Base-by-base conservation (phyloP, 305 asterid species). In the Plantago coronopus region DNA sequence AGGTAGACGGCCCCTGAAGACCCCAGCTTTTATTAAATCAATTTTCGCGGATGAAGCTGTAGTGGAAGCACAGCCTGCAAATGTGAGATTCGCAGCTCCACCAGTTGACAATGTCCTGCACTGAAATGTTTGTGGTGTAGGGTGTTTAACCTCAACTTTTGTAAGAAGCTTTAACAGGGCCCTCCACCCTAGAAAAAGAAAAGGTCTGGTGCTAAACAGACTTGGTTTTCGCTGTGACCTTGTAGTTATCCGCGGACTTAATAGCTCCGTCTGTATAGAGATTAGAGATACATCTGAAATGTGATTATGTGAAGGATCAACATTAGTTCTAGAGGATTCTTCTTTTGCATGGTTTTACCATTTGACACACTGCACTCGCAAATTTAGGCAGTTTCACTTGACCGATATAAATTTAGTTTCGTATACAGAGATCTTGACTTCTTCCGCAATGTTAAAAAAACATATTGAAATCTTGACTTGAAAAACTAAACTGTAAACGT, bases 31-130 rank as follows among this genome's bases (percentile, higher is more conserved):
- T 37, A 83, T 93, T 40, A 85, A 73, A 64, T 74, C 95, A 29
- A 61, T 85, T 61, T 89, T 89, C 69, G 96, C 96, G 0, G 99
- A 89, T 16, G 99, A 89, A 71, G 89, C 96, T n/a, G 95, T 87
- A 56, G 97, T 85, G 53, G 83, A 83, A 57, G 94, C 85, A 17
- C 73, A 89, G 65, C 96, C 96, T 23, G 95, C 85, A 21, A 67
- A 87, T 48, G 78, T 89, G 63, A 79, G 91, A 68, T 87, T 89
- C 70, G 98, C 97, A 65, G 83, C 91, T 55, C 98, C 98, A 57
- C 94, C 86, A 0, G 79, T 74, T 13, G 94, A 81, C 12, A 83
- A 76, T 47, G 48, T 69, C 88, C 57, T 54, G 79, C 77, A 51
- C 40, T 62, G 61, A 48, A 27, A 27, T 48, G 29, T 7, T 62